Evolutionary conservation across 331 rosid species (phyloP), one percentile per base, ranked within the genome.

Genomic region (Quercus phellos): DNA sequence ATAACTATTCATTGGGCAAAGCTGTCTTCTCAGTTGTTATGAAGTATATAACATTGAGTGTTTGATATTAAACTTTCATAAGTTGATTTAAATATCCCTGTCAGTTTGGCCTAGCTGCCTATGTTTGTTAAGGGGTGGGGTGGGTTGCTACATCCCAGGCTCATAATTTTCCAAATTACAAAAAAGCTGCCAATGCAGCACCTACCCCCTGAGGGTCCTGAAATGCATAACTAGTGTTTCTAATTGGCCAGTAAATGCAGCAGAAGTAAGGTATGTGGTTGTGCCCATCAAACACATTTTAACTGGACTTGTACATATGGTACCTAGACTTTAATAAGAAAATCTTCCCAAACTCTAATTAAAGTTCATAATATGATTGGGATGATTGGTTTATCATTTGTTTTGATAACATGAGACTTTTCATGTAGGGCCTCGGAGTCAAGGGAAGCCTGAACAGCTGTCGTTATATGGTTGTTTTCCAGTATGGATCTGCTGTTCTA

Each of bases 401-500:
- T 70, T 84, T 83, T 74, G 63, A 64, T 72, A 67, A 69, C 30
- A 34, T 19, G 63, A 60, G 61, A 58, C 43, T 74, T 81, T 74
- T 83, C 53, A 74, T 79, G 21, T 78, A 94, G 99, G 90, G 85
- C 72, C 53, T 72, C 32, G 82, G 88, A 80, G 72, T 79, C 74
- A 84, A 78, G 27, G 80, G 74, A 50, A 87, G 85, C 71, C 74
- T 82, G 13, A 88, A 87, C 82, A 68, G 68, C 81, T 81, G 83
- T 50, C 86, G 86, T 6, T 92, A 88, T 82, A 86, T 92, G 98
- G 92, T 94, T 51, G 91, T 94, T 35, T 94, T 84, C 83, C 99
- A 94, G 74, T 94, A 94, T 73, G 99, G 99, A 51, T 94, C 99
- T 70, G 91, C 97, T 42, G 98, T 94, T 78, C 79, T 94, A 78